Base-by-base conservation (phyloP, 2,329 filamentous ascomycete genomes). In the Botrytis elliptica region DNA sequence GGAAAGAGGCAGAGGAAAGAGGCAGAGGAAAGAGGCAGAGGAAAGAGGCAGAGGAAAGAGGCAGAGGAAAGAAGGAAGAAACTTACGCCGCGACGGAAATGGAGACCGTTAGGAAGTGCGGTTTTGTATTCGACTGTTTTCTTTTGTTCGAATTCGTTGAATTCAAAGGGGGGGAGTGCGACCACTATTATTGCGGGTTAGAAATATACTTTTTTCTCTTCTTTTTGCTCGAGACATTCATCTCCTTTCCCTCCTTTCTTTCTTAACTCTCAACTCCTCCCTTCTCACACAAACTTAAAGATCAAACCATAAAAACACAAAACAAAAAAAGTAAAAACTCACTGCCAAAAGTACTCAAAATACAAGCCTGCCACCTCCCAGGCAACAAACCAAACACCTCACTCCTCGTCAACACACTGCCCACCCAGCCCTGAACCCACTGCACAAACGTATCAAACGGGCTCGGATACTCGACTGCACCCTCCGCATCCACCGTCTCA, bases 61-160 rank as follows among this genome's bases (percentile, higher is more conserved):
- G 33, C 33, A 33, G 33, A 33, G 33, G 3, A 33, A 33, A 33
- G 33, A 33, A 33, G 40, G 44, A 42, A 36, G 20, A 14, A 33
- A 71, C 76, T 68, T 67, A 82, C 78, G 0, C 83, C 85, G 9
- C 85, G 82, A n/a, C 84, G 82, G 78, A 86, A 86, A 77, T 86
- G 85, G 38, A 86, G 76, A 1, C 82, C 85, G 74, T 86, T 83
- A 5, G 84, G 83, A 0, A 86, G 78, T 25, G 81, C 79, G 2
- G 83, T 84, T 76, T 84, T 85, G 73, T 83, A 81, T 8, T 76
- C 76, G 65, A 80, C 52, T 8, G 80, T 75, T 25, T 75, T 68
- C 9, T 75, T 73, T 44, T 78, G 77, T 16, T 68, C 60, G 52
- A 75, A 77, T 29, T 75, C 62, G 6, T 67, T 36, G 46, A 79